Conservation (phyloP, 140 eudicot genomes). For the Erigeron philadelphicus region DNA sequence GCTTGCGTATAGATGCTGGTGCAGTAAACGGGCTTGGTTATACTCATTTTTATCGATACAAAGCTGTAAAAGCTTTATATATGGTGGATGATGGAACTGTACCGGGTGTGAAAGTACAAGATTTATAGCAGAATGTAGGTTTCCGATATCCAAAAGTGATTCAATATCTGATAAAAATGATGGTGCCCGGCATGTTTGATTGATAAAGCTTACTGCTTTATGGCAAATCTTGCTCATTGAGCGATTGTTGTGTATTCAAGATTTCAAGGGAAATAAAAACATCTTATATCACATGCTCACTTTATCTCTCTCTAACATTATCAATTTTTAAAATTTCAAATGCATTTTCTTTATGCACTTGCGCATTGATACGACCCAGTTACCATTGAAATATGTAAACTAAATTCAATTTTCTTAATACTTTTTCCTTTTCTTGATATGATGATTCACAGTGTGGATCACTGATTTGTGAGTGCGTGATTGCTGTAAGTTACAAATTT, state of each 20-base stretch:
- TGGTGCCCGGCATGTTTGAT: slow-evolving; percentile 7
- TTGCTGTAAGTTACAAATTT: no score
- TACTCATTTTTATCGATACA: slow-evolving; percentile 45
- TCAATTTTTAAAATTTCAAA: no score
- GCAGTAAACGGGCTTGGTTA: slow-evolving; percentile 40
- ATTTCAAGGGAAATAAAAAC: background rate
- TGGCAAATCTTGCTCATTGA: slow-evolving; percentile 22
- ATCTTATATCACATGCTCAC: background rate
- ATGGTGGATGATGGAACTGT: slow-evolving; percentile 38
- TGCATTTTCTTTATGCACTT: no score
- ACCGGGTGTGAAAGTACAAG: slow-evolving; percentile 33
- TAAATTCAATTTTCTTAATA: no score
- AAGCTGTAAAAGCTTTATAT: slow-evolving; percentile 37
- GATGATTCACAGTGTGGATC: no score
- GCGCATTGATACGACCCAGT: no score
- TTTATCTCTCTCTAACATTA: no score
- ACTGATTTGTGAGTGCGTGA: no score
- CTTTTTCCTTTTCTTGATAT: no score
- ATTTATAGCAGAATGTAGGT: slow-evolving; percentile 29
- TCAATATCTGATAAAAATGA: slow-evolving; percentile 8
- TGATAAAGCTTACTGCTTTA: slow-evolving; percentile 7
- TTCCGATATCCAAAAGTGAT: slow-evolving; percentile 24
- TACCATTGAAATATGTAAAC: no score
- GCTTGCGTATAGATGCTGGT: slow-evolving; percentile 34
- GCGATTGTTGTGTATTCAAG: slow-evolving; percentile 8